phyloP scores from a whole-genome alignment of 2,329 filamentous ascomycete species.

The Septoria linicola region DNA sequence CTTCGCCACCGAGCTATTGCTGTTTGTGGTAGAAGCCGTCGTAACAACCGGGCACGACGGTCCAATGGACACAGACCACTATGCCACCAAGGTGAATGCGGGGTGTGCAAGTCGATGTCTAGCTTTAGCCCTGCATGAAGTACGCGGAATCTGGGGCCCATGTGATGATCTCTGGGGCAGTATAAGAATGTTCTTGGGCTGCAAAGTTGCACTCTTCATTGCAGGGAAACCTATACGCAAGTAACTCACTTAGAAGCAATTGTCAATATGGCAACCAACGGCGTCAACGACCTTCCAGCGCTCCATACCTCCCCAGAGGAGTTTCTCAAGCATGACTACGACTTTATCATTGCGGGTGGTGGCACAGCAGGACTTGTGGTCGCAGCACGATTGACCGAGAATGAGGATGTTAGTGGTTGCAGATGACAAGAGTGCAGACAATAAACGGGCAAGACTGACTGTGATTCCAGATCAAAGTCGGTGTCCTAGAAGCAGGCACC shows the following conservation, averaged over 20 bases:
- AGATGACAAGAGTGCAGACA: background rate
- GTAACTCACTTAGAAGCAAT: too few relatives aligned
- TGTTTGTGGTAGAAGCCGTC: conserved; percentile 5
- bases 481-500: conserved; percentile 38
- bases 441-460: background rate
- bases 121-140: conserved; percentile 9
- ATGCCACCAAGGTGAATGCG: conserved; percentile 11
- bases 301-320: conserved; percentile 29
- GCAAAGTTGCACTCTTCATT: too few relatives aligned
- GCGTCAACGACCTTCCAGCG: conserved; percentile 27
- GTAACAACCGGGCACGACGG: background rate
- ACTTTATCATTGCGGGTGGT: conserved; percentile 36
- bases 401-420: conserved; percentile 34
- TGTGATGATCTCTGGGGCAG: conserved; percentile 4
- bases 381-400: conserved; percentile 34
- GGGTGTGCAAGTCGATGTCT: conserved; percentile 2
- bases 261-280: conserved; percentile 27
- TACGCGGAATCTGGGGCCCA: conserved; percentile 9
- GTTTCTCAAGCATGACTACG: conserved; percentile 32
- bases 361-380: conserved; percentile 37
- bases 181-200: conserved; percentile 4
- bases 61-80: background rate
- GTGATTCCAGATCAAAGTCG: conserved; percentile 4
- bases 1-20: background rate
- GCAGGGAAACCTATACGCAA: too few relatives aligned